Evolutionary conservation across 768 basidiomycete species (phyloP), one percentile per base, ranked within the genome.

Genomic region (Russula lepida): DNA sequence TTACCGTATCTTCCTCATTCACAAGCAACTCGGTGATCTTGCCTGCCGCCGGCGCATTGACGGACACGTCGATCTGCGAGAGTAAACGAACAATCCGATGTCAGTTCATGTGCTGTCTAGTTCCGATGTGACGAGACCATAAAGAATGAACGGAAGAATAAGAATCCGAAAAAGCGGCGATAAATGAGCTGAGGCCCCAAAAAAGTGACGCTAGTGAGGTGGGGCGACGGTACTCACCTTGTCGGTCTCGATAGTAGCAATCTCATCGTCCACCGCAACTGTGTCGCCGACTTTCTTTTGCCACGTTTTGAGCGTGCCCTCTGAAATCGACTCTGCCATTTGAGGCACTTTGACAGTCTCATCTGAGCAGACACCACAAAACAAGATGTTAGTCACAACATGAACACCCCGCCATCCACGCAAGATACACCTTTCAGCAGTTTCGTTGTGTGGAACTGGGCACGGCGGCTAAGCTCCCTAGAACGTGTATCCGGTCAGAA

Each of bases 221-320:
- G 6, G 43, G 23, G 44, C 17, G 27, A 4, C 27, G 49, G 30
- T 35, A 68, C 77, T 59, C 63, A 92, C 95, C 88, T 98, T 98
- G 80, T 99, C 95, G 8, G 95, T 99, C 77, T 98, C 95, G 66
- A 98, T 98, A 48, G 93, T 95, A 17, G 93, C 95, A 46, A 99
- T 81, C 76, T 99, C 95, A 76, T 98, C 95, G 71, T 98, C 95
- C 30, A 79, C 86, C 71, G 86, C 82, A 58, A 98, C 94, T 60
- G 77, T 81, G 71, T 99, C 95, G 15, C 95, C 95, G 54, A 89
- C 85, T 74, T 95, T 83, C 77, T 98, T 98, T 67, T 82, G 79
- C 92, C 93, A 99, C 28, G 89, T 79, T 76, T 94, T 97, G 54
- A 99, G 79, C 5, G 95, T 98, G 37, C 95, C 95, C 74, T 99